Evolutionary conservation across 176 grass and related monocot species (phyloP).

Genomic region (Chrysopogon serrulatus): DNA sequence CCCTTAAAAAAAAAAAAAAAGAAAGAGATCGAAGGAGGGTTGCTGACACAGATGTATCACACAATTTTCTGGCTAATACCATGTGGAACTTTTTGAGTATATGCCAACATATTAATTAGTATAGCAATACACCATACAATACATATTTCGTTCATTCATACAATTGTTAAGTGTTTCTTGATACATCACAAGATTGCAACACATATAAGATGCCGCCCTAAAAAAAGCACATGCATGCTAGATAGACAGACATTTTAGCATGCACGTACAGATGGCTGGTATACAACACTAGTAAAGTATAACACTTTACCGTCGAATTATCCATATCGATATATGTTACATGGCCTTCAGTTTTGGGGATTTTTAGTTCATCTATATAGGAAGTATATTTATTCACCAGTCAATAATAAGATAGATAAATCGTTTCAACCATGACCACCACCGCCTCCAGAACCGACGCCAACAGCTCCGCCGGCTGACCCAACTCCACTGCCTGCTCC

Average conservation of each 20-base stretch:
- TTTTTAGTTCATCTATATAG: not conserved
- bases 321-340: not conserved
- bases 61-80: too few relatives aligned
- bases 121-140: not conserved
- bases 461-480: not conserved
- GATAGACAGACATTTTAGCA: not conserved
- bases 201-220: not conserved
- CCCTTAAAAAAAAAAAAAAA: too few relatives aligned
- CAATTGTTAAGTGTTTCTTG: not conserved
- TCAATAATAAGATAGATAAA: too few relatives aligned
- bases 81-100: too few relatives aligned
- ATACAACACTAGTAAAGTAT: too few relatives aligned
- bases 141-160: not conserved
- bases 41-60: too few relatives aligned
- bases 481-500: slow-evolving; percentile 16
- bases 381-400: too few relatives aligned
- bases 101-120: not conserved
- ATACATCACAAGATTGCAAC: not conserved
- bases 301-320: not conserved
- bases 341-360: not conserved
- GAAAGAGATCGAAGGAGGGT: too few relatives aligned
- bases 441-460: not conserved
- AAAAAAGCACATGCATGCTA: not conserved
- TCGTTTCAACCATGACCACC: slow-evolving; percentile 23
- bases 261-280: not conserved